A percentile compares a stretch with the other conserved stretches of the same genome.
Evolutionary conservation across 2,329 filamentous ascomycete species (phyloP).

Genomic region (Gremmenia infestans): DNA sequence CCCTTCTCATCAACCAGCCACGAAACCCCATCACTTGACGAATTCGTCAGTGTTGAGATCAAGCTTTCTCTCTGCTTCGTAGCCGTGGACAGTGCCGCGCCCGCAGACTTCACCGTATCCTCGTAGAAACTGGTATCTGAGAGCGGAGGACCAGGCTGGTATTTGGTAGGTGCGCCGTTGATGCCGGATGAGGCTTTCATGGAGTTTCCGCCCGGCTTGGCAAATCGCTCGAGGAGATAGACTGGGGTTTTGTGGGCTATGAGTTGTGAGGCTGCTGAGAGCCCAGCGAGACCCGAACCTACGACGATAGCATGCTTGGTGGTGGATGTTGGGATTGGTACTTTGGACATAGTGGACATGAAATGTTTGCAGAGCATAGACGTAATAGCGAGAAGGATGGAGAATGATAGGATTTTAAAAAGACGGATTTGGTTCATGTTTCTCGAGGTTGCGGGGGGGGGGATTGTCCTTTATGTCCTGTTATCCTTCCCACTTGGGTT

Average conservation of each 20-base stretch:
- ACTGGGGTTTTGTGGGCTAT: conserved; percentile 48
- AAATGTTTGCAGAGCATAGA: conserved; percentile 12
- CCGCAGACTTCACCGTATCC: conserved; percentile 55
- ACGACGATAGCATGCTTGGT: conserved; percentile 47
- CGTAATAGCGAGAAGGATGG: conserved; percentile 7
- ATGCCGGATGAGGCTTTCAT: conserved; percentile 65
- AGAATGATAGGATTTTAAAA: neutral
- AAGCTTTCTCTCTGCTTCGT: conserved; percentile 37
- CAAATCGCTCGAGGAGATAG: conserved; percentile 52
- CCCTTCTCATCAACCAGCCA: conserved; percentile 55
- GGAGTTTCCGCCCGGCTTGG: conserved; percentile 58
- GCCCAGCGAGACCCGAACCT: conserved; percentile 60
- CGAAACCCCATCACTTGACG: conserved; percentile 45
- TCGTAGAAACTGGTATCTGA: conserved; percentile 42
- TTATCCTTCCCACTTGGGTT: too few species aligned
- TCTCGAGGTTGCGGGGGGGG: neutral
- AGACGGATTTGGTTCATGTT: neutral
- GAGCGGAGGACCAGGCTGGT: conserved; percentile 41
- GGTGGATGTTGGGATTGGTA: neutral
- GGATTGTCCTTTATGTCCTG: neutral
- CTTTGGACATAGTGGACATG: conserved; percentile 4
- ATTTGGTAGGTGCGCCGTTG: conserved; percentile 55
- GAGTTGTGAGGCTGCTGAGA: conserved; percentile 54
- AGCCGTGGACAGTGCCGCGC: conserved; percentile 26
- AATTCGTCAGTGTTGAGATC: conserved; percentile 43